These are phyloP conservation scores for Draba incana DNA, from an alignment of 345 rosid species.

Conservation along the genomic window DNA sequence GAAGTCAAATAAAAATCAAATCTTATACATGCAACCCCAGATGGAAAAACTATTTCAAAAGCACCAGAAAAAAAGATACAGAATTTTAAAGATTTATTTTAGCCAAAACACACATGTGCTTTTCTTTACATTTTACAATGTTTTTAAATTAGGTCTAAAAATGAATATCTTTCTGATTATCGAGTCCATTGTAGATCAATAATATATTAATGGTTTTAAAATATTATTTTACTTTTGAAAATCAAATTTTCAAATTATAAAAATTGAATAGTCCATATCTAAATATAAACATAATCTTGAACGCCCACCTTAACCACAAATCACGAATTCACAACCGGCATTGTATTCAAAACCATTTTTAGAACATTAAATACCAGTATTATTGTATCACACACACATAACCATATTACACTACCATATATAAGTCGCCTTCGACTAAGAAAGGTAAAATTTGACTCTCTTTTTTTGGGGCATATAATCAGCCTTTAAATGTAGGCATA, in stretches of 20 bases:
- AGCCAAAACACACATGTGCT: no score
- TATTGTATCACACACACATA: no score
- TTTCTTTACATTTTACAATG: no score
- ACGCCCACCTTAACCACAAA: no score
- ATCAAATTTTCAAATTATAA: background rate
- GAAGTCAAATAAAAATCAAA: background rate
- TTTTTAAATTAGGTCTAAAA: no score
- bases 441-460: background rate
- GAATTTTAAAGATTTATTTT: no score
- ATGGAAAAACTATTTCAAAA: background rate
- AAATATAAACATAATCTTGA: background rate
- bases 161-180: no score
- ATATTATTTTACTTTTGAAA: background rate
- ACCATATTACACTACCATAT: background rate
- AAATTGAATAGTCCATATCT: background rate
- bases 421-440: background rate
- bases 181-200: no score
- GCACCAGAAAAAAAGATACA: no score
- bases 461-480: background rate
- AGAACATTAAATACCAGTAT: no score
- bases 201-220: no score
- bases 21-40: background rate
- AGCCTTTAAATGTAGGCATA: conserved; percentile 3
- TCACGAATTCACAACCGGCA: background rate
- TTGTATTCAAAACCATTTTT: background rate